phyloP scores from a whole-genome alignment of 352 stramenopile species.

The Globisporangium sylvaticum region DNA sequence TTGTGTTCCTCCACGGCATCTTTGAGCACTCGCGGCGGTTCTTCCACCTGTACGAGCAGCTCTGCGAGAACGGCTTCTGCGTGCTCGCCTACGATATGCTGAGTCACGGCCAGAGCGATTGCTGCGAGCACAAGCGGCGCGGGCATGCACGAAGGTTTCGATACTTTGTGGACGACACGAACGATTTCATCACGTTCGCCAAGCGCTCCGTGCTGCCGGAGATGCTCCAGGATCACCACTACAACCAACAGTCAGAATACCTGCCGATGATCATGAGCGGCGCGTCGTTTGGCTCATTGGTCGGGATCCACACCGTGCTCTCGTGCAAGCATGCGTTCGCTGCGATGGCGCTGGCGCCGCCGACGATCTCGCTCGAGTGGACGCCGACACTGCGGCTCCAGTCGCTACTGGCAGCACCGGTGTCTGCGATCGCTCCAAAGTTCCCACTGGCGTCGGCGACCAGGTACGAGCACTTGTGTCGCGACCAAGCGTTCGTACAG shows the following conservation, averaged over 20 bases:
- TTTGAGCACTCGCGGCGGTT: conserved; percentile 43
- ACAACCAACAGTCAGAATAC: background rate
- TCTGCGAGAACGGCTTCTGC: conserved; percentile 34
- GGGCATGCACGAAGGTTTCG: conserved; percentile 32
- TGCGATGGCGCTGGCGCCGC: conserved; percentile 21
- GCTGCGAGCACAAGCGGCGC: conserved; percentile 26
- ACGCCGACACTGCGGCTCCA: conserved; percentile 13
- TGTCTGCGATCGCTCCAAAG: conserved; percentile 19
- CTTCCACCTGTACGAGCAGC: conserved; percentile 36
- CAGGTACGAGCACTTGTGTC: conserved; percentile 18
- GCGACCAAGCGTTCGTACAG: conserved; percentile 21
- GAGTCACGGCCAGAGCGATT: conserved; percentile 41
- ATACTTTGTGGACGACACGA: conserved; percentile 52
- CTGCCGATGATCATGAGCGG: conserved; percentile 22
- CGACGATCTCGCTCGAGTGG: conserved; percentile 20
- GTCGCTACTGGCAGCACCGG: conserved; percentile 12
- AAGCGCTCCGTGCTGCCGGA: conserved; percentile 31
- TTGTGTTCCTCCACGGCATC: conserved; percentile 49
- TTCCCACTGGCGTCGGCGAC: conserved; percentile 24
- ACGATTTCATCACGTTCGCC: conserved; percentile 37
- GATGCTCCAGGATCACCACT: conserved; percentile 6
- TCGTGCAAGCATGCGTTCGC: conserved; percentile 21
- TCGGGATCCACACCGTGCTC: conserved; percentile 29
- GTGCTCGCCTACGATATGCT: conserved; percentile 48
- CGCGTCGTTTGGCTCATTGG: conserved; percentile 31